These are phyloP conservation scores for Fonsecaea pedrosoi DNA, from an alignment of 2,329 filamentous ascomycete species.

Conservation along the genomic window DNA sequence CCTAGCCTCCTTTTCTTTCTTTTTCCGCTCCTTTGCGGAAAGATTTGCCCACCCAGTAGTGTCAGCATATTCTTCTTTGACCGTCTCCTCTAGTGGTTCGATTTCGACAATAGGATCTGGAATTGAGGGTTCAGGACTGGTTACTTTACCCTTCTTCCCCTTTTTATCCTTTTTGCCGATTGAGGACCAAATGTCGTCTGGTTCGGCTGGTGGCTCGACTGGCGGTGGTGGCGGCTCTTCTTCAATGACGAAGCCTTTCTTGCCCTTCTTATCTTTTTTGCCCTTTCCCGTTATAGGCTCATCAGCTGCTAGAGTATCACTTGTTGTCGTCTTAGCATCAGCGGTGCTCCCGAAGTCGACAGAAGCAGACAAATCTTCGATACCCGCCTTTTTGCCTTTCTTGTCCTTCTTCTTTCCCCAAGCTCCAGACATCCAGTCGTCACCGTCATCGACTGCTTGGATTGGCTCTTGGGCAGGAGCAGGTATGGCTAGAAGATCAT, in stretches of 20 bases:
- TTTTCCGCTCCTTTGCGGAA: slow-evolving; percentile 41
- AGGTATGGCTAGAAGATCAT: slow-evolving; percentile 43
- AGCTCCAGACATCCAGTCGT: slow-evolving; percentile 45
- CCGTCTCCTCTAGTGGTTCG: slow-evolving; percentile 38
- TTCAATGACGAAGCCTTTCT: slow-evolving; percentile 36
- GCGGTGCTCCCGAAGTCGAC: slow-evolving; percentile 39
- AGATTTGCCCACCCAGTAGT: slow-evolving; percentile 44
- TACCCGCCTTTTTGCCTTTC: slow-evolving; percentile 45
- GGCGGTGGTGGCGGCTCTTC: slow-evolving; percentile 36
- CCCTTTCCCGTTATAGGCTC: slow-evolving; percentile 29
- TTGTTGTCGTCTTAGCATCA: slow-evolving; percentile 29
- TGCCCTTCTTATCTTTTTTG: slow-evolving; percentile 41
- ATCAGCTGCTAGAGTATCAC: slow-evolving; percentile 39
- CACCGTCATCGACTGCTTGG: slow-evolving; percentile 44
- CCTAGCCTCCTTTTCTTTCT: slow-evolving; percentile 59
- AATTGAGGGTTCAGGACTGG: slow-evolving; percentile 40
- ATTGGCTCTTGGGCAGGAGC: slow-evolving; percentile 42
- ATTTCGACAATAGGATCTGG: slow-evolving; percentile 43
- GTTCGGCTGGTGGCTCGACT: slow-evolving; percentile 37
- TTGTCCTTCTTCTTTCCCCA: slow-evolving; percentile 53
- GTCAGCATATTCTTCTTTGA: slow-evolving; percentile 32
- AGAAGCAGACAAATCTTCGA: slow-evolving; percentile 41
- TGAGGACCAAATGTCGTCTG: slow-evolving; percentile 38
- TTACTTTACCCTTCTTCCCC: slow-evolving; percentile 38
- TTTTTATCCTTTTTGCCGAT: slow-evolving; percentile 40